A percentile compares a stretch with the other conserved stretches of the same genome.
Conservation (phyloP, 495 filamentous ascomycete species). For the Monascus purpureus region DNA sequence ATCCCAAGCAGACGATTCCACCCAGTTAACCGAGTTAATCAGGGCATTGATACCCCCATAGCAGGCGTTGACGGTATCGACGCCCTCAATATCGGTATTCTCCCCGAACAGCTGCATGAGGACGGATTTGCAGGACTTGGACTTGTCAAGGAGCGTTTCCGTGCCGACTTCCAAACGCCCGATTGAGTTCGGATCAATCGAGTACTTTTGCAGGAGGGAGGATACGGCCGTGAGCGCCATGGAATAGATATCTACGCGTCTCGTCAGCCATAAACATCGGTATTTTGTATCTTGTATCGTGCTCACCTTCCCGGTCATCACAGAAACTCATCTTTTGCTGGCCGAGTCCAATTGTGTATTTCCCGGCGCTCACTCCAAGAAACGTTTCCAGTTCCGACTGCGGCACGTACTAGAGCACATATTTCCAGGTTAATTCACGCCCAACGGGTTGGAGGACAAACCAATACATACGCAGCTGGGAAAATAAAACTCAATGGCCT, state of each 20-base stretch:
- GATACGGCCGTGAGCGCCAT: slow-evolving; percentile 79
- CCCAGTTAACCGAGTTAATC: slow-evolving; percentile 94
- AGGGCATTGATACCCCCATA: slow-evolving; percentile 97
- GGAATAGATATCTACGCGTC: slow-evolving; percentile 82
- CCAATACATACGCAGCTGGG: slow-evolving; percentile 67
- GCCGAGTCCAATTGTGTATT: slow-evolving; percentile 98
- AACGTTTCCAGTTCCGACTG: slow-evolving; percentile 94
- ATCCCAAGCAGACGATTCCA: slow-evolving; percentile 97
- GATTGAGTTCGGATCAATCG: slow-evolving; percentile 77
- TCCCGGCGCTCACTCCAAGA: slow-evolving; percentile 86
- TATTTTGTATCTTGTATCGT: slow-evolving; percentile 1
- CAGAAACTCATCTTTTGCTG: slow-evolving; percentile 99
- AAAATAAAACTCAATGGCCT: slow-evolving; percentile 99
- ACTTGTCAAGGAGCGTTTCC: slow-evolving; percentile 97
- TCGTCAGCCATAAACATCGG: neutral
- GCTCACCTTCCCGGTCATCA: slow-evolving; percentile 91
- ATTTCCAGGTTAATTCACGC: slow-evolving; percentile 11
- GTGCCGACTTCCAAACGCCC: slow-evolving; percentile 95
- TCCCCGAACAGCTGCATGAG: slow-evolving; percentile 92
- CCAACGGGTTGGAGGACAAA: neutral
- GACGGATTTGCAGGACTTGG: slow-evolving; percentile 99
- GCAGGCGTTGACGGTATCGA: slow-evolving; percentile 95
- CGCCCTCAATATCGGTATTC: slow-evolving; percentile 88
- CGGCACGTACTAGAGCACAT: slow-evolving; percentile 67
- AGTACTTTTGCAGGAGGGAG: slow-evolving; percentile 84